phyloP scores from a whole-genome alignment of 441 rosid species.

The Arabidopsis hybrid region DNA sequence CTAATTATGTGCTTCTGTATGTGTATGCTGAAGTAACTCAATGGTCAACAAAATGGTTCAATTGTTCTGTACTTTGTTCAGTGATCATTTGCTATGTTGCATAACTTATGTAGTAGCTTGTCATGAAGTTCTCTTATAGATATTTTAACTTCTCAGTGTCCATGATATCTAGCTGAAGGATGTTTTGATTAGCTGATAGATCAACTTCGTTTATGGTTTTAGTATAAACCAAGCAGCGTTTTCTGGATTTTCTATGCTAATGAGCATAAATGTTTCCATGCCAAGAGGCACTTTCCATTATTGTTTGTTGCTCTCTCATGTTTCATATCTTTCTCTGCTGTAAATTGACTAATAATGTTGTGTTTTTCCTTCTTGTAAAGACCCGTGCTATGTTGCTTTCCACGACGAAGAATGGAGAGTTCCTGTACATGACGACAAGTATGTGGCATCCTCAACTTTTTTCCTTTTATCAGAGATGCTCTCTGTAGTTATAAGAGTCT shows the following conservation, averaged over 20 bases:
- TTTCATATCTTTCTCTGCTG: constrained; percentile 5
- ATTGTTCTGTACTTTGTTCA: not conserved
- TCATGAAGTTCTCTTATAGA: constrained; percentile 6
- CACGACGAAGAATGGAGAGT: constrained; percentile 99
- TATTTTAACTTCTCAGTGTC: not conserved
- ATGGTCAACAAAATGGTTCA: not conserved
- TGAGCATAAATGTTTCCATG: not conserved
- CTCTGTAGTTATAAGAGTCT: constrained; percentile 26
- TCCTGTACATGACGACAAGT: constrained; percentile 92
- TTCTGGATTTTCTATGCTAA: not conserved
- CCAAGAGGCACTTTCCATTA: constrained; percentile 4
- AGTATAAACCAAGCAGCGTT: not conserved
- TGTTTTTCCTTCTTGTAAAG: constrained; percentile 44
- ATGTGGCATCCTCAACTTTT: constrained; percentile 43
- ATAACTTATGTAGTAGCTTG: not conserved
- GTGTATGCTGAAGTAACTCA: not conserved
- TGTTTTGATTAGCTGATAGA: not conserved
- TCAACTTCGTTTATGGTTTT: not conserved
- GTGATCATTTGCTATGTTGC: constrained; percentile 11
- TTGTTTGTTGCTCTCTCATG: not conserved
- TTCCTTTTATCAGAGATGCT: not conserved
- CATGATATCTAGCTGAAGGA: not conserved
- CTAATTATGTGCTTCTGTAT: not conserved
- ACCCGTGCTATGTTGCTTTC: constrained; percentile 71
- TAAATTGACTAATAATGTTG: not conserved